Conservation (phyloP, 1,284 basidiomycete genomes). For the Ganoderma resinaceum region DNA sequence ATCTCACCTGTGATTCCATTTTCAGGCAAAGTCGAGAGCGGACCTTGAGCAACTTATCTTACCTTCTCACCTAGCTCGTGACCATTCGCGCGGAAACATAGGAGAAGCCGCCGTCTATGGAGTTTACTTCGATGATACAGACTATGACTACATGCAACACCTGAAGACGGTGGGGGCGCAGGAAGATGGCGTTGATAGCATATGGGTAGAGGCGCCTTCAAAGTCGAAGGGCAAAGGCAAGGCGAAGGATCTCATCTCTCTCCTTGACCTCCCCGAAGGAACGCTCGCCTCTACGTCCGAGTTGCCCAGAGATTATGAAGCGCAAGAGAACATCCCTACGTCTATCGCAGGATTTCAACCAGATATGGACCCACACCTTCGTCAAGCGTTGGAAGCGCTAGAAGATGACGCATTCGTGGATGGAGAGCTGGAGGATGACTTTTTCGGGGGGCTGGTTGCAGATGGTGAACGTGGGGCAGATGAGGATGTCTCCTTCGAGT, state of each 20-base stretch:
- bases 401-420: constrained; percentile 97
- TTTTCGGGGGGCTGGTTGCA: constrained; percentile 76
- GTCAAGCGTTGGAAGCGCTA: constrained; percentile 93
- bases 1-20: neutral
- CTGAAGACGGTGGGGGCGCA: constrained; percentile 78
- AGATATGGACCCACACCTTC: constrained; percentile 95
- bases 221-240: constrained; percentile 46
- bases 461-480: constrained; percentile 72
- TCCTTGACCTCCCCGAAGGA: constrained; percentile 71
- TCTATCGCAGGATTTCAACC: constrained; percentile 91
- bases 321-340: constrained; percentile 79
- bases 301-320: constrained; percentile 77
- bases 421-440: constrained; percentile 72
- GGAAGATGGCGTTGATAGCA: constrained; percentile 79
- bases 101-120: constrained; percentile 94
- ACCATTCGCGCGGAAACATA: constrained; percentile 54
- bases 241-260: constrained; percentile 42
- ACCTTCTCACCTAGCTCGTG: constrained; percentile 64
- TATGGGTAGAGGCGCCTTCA: constrained; percentile 78
- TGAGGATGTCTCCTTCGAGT: constrained; percentile 71
- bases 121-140: constrained; percentile 96
- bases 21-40: constrained; percentile 79
- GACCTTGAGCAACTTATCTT: constrained; percentile 73
- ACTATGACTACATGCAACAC: constrained; percentile 99
- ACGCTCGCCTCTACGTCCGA: constrained; percentile 78